phyloP scores from a whole-genome alignment of 345 rosid genomes.

The Gynandropsis gynandra region DNA sequence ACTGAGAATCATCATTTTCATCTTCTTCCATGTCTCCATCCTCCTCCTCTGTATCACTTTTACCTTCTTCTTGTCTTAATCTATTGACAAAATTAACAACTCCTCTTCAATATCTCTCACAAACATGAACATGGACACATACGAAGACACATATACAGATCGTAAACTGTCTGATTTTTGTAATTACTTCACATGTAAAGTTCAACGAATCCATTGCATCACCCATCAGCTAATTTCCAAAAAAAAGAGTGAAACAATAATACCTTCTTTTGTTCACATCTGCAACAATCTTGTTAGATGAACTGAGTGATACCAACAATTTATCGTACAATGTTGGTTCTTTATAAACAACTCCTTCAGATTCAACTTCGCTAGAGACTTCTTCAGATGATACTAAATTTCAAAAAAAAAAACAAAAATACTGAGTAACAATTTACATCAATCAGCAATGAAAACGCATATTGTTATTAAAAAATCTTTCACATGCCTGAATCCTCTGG shows the following conservation, averaged over 20 bases:
- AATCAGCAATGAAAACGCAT: background rate
- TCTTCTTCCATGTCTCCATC: constrained; percentile 34
- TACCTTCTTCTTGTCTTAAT: constrained; percentile 50
- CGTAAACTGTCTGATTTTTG: too few relatives aligned
- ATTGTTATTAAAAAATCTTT: background rate
- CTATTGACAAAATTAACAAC: constrained; percentile 23
- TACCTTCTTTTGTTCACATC: constrained; percentile 51
- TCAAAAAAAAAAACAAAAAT: constrained; percentile 4
- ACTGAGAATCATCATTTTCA: constrained; percentile 37
- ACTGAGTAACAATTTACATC: background rate
- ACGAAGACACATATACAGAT: background rate
- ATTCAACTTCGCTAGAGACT: constrained; percentile 21
- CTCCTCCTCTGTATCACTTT: constrained; percentile 48
- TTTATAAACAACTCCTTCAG: constrained; percentile 30
- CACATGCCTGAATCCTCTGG: constrained; percentile 34
- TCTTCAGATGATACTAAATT: constrained; percentile 26
- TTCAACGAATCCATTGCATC: background rate
- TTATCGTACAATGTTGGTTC: constrained; percentile 41
- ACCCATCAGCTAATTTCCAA: constrained; percentile 1
- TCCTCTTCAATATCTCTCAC: background rate
- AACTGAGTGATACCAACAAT: constrained; percentile 43
- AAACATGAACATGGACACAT: background rate
- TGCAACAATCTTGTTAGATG: constrained; percentile 37
- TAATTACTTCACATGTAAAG: too few relatives aligned
- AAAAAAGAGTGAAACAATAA: background rate